phyloP scores from a whole-genome alignment of 2,329 filamentous ascomycete genomes.

The Neophaeococcomyces mojaviensis region DNA sequence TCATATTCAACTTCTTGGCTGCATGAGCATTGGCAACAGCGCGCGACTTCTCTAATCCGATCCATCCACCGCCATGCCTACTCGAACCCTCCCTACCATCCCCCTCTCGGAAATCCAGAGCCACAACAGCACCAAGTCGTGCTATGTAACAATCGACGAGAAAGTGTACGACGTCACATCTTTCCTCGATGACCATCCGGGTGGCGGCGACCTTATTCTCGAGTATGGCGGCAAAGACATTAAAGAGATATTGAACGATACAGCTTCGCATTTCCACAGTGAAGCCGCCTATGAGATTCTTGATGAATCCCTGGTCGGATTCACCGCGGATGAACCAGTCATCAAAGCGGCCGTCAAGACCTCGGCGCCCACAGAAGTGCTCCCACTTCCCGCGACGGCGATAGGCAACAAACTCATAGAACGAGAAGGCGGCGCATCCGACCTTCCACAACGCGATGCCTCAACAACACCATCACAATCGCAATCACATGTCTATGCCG shows the following conservation, averaged over 20 bases:
- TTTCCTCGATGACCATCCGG: slow-evolving; percentile 84
- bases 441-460: slow-evolving; percentile 21
- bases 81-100: slow-evolving; percentile 71
- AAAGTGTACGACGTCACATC: slow-evolving; percentile 94
- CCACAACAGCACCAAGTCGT: slow-evolving; percentile 73
- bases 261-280: slow-evolving; percentile 74
- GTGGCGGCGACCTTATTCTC: slow-evolving; percentile 78
- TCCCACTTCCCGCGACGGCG: slow-evolving; percentile 45
- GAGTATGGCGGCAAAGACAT: slow-evolving; percentile 88
- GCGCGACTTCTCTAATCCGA: background rate
- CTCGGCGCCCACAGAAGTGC: slow-evolving; percentile 41
- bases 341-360: slow-evolving; percentile 44
- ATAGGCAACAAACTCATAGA: slow-evolving; percentile 43
- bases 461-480: slow-evolving; percentile 9
- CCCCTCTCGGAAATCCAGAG: slow-evolving; percentile 70
- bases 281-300: slow-evolving; percentile 94
- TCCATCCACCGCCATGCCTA: background rate
- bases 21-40: too few relatives aligned
- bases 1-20: background rate
- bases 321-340: slow-evolving; percentile 57
- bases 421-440: slow-evolving; percentile 39
- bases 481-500: slow-evolving; percentile 32
- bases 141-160: slow-evolving; percentile 82
- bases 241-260: slow-evolving; percentile 71
- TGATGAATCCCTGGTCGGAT: slow-evolving; percentile 78